Evolutionary conservation across 2,329 filamentous ascomycete genomes (phyloP), one percentile per base, ranked within the genome.

Genomic region (Neonectria magnoliae): DNA sequence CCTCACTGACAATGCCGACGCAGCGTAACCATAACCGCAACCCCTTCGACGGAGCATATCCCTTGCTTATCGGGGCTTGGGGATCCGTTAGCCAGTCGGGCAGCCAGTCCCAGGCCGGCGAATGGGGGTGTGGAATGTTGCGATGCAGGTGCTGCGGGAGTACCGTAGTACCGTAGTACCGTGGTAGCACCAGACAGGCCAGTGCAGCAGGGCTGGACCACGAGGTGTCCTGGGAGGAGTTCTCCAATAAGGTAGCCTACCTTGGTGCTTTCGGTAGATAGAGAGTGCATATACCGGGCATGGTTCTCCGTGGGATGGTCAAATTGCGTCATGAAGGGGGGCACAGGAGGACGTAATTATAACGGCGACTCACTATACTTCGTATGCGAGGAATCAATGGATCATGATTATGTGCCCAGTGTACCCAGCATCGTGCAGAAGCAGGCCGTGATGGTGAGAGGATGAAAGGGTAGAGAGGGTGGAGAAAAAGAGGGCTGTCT

Each of bases 11-110:
- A 47, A 53, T 42, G 51, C n/a, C 9, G 58, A 56, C 66, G 58
- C 62, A 64, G 42, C 53, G 58, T 51, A 33, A 51, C 27, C 29
- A 18, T 51, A 51, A 20, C 25, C 27, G 27, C 50, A 66, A 57
- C 64, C 57, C 48, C 56, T 63, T 57, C 45, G 41, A 64, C 54
- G 57, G 47, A 47, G 47, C 68, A 51, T 52, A 27, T 50, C 60
- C 60, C 64, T 52, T 63, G 56, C 61, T 65, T 67, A 61, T 64
- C 61, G 59, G 65, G 61, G 64, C 25, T 61, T 27, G 44, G 53
- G 59, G 54, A 56, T 44, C 52, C 52, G 44, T 51, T n/a, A 38
- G 36, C 36, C 14, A 55, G 25, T 25, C 25, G 4, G 25, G 5
- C 25, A 25, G 36, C 61, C 62, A 63, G 56, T 42, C 58, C 50